These are phyloP conservation scores for Aspergillus ibericus DNA, from an alignment of 2,329 filamentous ascomycete genomes.

Conservation along the genomic window DNA sequence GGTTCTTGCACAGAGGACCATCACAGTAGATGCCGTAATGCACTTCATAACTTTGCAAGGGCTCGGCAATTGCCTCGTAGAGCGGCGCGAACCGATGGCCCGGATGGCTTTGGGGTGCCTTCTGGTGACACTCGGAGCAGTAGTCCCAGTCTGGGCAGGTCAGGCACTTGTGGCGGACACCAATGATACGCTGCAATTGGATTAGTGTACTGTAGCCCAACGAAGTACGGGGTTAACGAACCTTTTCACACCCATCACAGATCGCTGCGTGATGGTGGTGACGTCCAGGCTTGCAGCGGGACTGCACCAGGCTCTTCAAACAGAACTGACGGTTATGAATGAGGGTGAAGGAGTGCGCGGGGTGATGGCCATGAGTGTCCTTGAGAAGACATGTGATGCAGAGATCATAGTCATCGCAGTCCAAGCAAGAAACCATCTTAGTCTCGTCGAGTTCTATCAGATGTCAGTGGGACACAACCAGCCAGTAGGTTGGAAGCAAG, in stretches of 20 bases:
- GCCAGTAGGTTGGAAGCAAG: neutral
- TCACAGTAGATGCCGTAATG: constrained; percentile 93
- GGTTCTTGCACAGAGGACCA: constrained; percentile 75
- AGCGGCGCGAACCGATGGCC: constrained; percentile 86
- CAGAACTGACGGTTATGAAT: constrained; percentile 52
- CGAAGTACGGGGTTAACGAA: constrained; percentile 28
- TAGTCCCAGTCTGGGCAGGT: constrained; percentile 98
- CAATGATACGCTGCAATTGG: constrained; percentile 66
- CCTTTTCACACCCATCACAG: constrained; percentile 88
- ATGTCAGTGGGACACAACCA: constrained; percentile 22
- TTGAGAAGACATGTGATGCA: constrained; percentile 78
- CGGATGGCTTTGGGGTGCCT: constrained; percentile 69
- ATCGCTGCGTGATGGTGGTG: constrained; percentile 81
- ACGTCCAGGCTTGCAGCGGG: constrained; percentile 75
- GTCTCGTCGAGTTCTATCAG: constrained; percentile 66
- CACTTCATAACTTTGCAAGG: constrained; percentile 50
- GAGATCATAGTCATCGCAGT: constrained; percentile 88
- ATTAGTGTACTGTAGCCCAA: constrained; percentile 19
- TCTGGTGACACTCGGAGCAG: constrained; percentile 72
- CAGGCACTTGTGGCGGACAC: constrained; percentile 93
- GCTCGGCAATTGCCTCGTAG: constrained; percentile 65
- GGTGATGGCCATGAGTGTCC: constrained; percentile 85
- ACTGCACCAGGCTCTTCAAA: constrained; percentile 62
- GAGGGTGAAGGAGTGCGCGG: constrained; percentile 75
- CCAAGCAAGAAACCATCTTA: constrained; percentile 79